Evolutionary conservation across 2,329 filamentous ascomycete genomes (phyloP).

Genomic region (Pyrenochaeta sp.): DNA sequence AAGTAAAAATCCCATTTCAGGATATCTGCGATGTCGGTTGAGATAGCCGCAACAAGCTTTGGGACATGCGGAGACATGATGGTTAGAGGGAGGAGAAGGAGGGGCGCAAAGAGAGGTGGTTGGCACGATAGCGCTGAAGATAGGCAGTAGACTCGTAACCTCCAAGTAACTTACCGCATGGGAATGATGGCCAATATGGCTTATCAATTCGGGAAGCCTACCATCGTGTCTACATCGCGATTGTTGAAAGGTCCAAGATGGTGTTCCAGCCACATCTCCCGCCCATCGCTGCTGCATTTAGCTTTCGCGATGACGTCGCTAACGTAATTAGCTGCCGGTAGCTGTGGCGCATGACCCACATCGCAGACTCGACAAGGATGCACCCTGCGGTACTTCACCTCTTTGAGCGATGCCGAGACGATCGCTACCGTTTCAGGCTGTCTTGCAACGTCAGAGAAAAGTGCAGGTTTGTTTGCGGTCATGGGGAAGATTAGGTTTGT

Average conservation of each 20-base stretch:
- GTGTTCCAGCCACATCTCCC: slow-evolving; percentile 13
- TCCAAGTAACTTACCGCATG: not conserved
- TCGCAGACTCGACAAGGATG: slow-evolving; percentile 6
- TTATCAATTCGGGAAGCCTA: slow-evolving; percentile 7
- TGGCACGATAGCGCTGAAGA: slow-evolving; percentile 12
- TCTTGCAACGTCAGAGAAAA: not conserved
- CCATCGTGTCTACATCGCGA: slow-evolving; percentile 6
- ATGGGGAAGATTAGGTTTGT: not conserved
- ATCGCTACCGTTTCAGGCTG: slow-evolving; percentile 21
- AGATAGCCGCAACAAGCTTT: not conserved
- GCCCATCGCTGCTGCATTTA: slow-evolving; percentile 10
- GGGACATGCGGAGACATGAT: slow-evolving; percentile 2
- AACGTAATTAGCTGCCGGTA: slow-evolving; percentile 10
- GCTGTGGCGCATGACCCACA: slow-evolving; percentile 26
- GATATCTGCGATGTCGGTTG: not conserved
- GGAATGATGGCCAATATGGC: slow-evolving; percentile 4
- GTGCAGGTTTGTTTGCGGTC: slow-evolving; percentile 3
- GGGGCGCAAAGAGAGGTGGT: slow-evolving; percentile 10
- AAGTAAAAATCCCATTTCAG: not conserved
- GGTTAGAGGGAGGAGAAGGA: slow-evolving; percentile 11
- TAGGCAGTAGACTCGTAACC: slow-evolving; percentile 3
- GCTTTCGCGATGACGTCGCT: slow-evolving; percentile 17
- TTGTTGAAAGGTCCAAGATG: not conserved
- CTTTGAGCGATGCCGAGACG: slow-evolving; percentile 14
- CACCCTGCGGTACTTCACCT: slow-evolving; percentile 12